Conservation (phyloP, 1,139 yeast species). For the Blastobotrys arbuscula region DNA sequence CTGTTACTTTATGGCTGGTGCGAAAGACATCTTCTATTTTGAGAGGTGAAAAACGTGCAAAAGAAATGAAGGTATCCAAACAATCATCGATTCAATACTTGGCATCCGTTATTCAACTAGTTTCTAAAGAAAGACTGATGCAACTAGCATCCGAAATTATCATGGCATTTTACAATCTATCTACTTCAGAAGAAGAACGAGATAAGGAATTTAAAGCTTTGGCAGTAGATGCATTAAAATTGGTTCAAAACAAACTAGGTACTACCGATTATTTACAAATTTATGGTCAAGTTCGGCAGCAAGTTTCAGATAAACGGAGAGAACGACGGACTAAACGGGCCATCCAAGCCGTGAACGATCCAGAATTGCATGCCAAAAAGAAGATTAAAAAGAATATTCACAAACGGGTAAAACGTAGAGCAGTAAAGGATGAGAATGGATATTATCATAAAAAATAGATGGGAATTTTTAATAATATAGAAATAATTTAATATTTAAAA, state of each 20-base stretch:
- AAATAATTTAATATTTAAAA: constrained; percentile 18
- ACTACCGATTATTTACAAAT: constrained; percentile 62
- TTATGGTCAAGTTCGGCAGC: constrained; percentile 58
- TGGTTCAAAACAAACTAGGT: constrained; percentile 68
- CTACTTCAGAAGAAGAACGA: constrained; percentile 41
- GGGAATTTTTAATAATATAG: constrained; percentile 68
- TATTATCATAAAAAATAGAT: constrained; percentile 57
- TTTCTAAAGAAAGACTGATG: constrained; percentile 16
- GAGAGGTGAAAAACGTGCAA: constrained; percentile 56
- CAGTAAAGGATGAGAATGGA: constrained; percentile 70
- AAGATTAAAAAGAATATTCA: constrained; percentile 71
- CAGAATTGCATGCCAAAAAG: constrained; percentile 72
- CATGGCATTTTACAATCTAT: constrained; percentile 54
- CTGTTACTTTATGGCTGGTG: constrained; percentile 59
- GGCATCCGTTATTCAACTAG: constrained; percentile 31
- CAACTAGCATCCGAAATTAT: constrained; percentile 34
- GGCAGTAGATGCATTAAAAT: constrained; percentile 62
- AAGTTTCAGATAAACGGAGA: constrained; percentile 56
- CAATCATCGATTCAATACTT: constrained; percentile 46
- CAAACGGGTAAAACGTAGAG: constrained; percentile 63
- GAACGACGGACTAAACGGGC: constrained; percentile 76
- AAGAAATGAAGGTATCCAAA: constrained; percentile 53
- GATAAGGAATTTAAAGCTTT: constrained; percentile 50
- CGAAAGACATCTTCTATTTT: constrained; percentile 55
- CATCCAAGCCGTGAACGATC: constrained; percentile 69